Conservation (phyloP, 2,329 filamentous ascomycete species). For the Alternaria brassicicola region DNA sequence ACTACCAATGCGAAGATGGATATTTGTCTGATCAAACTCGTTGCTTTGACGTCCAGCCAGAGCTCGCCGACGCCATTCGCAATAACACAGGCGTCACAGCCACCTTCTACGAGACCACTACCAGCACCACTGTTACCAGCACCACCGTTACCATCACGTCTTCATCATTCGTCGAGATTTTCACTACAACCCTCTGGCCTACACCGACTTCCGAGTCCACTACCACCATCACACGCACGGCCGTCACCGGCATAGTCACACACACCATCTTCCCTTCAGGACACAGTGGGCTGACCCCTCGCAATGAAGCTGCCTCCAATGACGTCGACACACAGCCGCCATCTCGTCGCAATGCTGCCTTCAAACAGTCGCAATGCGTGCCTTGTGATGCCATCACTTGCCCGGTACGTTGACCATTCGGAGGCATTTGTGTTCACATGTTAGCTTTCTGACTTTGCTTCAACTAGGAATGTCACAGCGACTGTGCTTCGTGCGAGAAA, state of each 20-base stretch:
- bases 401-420: not conserved
- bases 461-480: slow-evolving; percentile 1
- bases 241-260: not conserved
- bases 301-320: not conserved
- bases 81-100: not conserved
- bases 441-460: not conserved
- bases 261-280: not conserved
- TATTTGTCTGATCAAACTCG: not conserved
- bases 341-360: not conserved
- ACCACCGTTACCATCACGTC: not conserved
- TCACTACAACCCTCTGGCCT: not conserved
- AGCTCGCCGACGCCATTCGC: not conserved
- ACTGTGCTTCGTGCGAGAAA: slow-evolving; percentile 3
- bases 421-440: not conserved
- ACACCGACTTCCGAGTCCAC: not conserved
- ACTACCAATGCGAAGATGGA: not conserved
- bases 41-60: not conserved
- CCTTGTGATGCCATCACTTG: not conserved
- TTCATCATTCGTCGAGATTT: not conserved
- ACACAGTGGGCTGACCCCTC: not conserved
- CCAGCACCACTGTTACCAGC: not conserved
- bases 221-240: not conserved
- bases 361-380: slow-evolving; percentile 1
- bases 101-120: not conserved
- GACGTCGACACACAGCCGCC: not conserved